Percentiles rank a stretch among this genome's conserved stretches.
Evolutionary conservation across 2,329 filamentous ascomycete genomes (phyloP).

Genomic region (Cladosporium cucumerinum): DNA sequence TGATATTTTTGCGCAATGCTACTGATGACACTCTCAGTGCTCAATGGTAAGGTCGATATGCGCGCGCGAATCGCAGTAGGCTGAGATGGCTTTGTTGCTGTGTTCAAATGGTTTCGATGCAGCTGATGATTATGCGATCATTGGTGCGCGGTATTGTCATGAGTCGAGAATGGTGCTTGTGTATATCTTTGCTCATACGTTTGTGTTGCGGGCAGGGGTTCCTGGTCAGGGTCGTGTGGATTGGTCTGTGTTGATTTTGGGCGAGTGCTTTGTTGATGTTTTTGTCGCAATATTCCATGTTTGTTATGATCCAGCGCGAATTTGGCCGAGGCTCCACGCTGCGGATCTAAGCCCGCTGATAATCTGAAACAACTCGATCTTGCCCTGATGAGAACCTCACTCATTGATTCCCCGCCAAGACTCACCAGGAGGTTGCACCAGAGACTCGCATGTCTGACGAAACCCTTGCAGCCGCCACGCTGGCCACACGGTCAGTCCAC

Average conservation of each 20-base stretch:
- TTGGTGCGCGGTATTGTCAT: background rate
- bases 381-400: background rate
- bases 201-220: background rate
- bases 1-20: background rate
- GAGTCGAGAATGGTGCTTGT: background rate
- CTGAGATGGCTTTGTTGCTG: background rate
- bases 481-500: slow-evolving; percentile 11
- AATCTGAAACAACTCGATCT: background rate
- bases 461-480: slow-evolving; percentile 24
- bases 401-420: slow-evolving; percentile 10
- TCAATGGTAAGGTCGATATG: background rate
- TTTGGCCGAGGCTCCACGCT: slow-evolving; percentile 5
- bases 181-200: background rate
- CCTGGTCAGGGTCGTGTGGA: background rate
- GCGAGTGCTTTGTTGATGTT: background rate
- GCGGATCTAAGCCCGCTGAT: slow-evolving; percentile 3
- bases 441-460: slow-evolving; percentile 27
- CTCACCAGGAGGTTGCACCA: slow-evolving; percentile 9
- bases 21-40: background rate
- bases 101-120: background rate
- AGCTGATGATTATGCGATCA: background rate
- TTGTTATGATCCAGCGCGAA: background rate
- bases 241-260: background rate
- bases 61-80: background rate
- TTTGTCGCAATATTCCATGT: background rate